These are phyloP conservation scores for Metrosideros polymorpha DNA, from an alignment of 441 rosid genomes.

Conservation along the genomic window DNA sequence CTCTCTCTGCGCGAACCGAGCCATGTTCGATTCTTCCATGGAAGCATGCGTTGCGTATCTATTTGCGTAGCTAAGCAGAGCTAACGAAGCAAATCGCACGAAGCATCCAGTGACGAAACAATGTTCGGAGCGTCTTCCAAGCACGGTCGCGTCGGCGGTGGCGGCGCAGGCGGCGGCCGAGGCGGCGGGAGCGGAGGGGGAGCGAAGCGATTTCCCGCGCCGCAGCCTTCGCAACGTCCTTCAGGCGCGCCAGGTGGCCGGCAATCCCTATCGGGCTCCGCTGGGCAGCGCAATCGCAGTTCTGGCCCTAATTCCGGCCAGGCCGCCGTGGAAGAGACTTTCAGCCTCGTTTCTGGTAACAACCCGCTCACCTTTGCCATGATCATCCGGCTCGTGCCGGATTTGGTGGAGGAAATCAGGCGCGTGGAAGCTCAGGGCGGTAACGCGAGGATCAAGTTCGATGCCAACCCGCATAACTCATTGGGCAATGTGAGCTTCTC, in stretches of 20 bases:
- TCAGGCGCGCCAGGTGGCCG: conserved; percentile 28
- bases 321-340: conserved; percentile 47
- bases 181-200: conserved; percentile 28
- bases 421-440: conserved; percentile 67
- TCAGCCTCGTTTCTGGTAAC: conserved; percentile 61
- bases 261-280: conserved; percentile 29
- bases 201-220: conserved; percentile 51
- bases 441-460: conserved; percentile 82
- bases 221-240: conserved; percentile 41
- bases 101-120: not conserved
- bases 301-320: conserved; percentile 9
- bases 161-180: conserved; percentile 30
- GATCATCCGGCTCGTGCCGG: conserved; percentile 81
- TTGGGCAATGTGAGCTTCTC: conserved; percentile 65
- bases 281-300: conserved; percentile 4
- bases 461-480: conserved; percentile 47
- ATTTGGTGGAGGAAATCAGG: conserved; percentile 87
- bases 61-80: not conserved
- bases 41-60: not conserved
- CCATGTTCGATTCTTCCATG: not conserved
- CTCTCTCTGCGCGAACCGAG: not conserved
- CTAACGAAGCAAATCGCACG: not conserved
- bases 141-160: conserved; percentile 52
- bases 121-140: conserved; percentile 73
- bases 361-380: conserved; percentile 57